These are phyloP conservation scores for Mycena leptocephala DNA, from an alignment of 768 basidiomycete genomes.

Conservation along the genomic window DNA sequence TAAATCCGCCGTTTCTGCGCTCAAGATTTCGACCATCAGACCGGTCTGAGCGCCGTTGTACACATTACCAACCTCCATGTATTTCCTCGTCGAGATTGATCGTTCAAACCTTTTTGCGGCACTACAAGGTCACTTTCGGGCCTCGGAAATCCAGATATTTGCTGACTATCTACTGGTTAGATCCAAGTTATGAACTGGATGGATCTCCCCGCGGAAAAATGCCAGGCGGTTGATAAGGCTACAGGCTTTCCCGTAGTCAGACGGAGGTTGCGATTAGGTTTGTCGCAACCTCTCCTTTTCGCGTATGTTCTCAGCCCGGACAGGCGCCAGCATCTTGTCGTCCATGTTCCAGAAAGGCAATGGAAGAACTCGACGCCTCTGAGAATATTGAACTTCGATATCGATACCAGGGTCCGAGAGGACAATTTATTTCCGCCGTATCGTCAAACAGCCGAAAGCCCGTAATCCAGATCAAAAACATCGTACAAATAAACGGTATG, in stretches of 20 bases:
- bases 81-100: too few relatives aligned
- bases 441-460: not conserved
- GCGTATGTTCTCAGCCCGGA: too few relatives aligned
- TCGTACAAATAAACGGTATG: not conserved
- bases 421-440: not conserved
- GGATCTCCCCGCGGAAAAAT: conserved; percentile 14
- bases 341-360: not conserved
- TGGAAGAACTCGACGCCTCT: conserved; percentile 20
- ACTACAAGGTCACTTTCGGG: not conserved
- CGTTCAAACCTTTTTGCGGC: not conserved
- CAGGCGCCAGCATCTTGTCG: conserved; percentile 27
- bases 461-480: conserved; percentile 10
- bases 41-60: too few relatives aligned
- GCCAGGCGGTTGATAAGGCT: not conserved
- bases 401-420: conserved; percentile 17
- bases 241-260: conserved; percentile 18
- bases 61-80: too few relatives aligned
- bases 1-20: too few relatives aligned
- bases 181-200: conserved; percentile 32
- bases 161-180: not conserved
- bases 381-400: conserved; percentile 35
- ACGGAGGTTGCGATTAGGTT: conserved; percentile 23
- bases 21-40: too few relatives aligned
- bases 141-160: not conserved
- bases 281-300: not conserved